These are phyloP conservation scores for Boletus sensibilis DNA, from an alignment of 768 basidiomycete species.

Conservation along the genomic window DNA sequence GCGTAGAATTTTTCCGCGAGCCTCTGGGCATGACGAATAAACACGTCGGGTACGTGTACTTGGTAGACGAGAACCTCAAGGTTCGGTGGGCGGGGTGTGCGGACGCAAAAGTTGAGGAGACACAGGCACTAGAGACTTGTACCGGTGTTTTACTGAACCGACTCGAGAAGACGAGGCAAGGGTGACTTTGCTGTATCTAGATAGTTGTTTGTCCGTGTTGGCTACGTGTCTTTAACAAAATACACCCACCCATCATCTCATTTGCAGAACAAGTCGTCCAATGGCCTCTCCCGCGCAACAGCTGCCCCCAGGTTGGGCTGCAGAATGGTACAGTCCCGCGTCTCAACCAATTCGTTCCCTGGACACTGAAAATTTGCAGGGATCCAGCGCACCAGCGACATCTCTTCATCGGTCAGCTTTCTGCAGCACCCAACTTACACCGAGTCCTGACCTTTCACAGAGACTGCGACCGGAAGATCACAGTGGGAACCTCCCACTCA, in stretches of 20 bases:
- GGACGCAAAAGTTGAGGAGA: conserved; percentile 75
- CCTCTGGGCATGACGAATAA: conserved; percentile 87
- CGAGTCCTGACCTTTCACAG: conserved; percentile 41
- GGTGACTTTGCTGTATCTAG: not conserved
- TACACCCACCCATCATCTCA: not conserved
- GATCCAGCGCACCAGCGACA: conserved; percentile 76
- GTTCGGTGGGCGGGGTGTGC: conserved; percentile 93
- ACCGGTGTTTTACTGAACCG: conserved; percentile 66
- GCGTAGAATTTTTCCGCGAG: conserved; percentile 82
- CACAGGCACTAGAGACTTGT: conserved; percentile 64
- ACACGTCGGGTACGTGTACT: conserved; percentile 87
- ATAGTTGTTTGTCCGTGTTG: conserved; percentile 29
- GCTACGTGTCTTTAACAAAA: conserved; percentile 27
- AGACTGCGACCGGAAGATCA: conserved; percentile 75
- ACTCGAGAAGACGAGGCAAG: conserved; percentile 33
- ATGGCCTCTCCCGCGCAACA: conserved; percentile 56
- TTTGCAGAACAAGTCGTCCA: not conserved
- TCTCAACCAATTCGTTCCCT: not conserved
- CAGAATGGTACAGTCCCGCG: conserved; percentile 70
- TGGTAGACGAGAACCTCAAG: conserved; percentile 81
- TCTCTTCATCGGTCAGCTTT: conserved; percentile 80
- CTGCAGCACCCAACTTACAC: conserved; percentile 4
- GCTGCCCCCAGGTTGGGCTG: conserved; percentile 89
- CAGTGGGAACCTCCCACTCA: conserved; percentile 84
- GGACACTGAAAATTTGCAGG: conserved; percentile 47